phyloP scores from a whole-genome alignment of 176 grass and related monocot species.

The Aegilops speltoides region DNA sequence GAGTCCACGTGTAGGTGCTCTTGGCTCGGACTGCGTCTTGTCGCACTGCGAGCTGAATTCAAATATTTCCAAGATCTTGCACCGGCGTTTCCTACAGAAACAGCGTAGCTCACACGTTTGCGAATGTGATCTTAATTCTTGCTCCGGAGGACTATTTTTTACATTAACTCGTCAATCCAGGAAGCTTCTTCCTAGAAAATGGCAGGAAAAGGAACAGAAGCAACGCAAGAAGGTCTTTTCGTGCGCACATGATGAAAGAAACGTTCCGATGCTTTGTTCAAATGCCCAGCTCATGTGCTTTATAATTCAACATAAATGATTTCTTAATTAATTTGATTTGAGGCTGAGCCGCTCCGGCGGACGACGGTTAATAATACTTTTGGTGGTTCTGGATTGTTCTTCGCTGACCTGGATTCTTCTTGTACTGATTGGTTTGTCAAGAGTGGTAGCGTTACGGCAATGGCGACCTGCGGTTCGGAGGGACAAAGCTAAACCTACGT shows the following conservation, averaged over 20 bases:
- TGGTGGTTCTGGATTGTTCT: background rate
- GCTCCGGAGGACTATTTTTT: background rate
- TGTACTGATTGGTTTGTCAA: background rate
- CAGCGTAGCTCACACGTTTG: constrained; percentile 8
- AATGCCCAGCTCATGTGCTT: background rate
- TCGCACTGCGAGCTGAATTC: background rate
- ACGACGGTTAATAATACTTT: background rate
- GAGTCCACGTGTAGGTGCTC: background rate
- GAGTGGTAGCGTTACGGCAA: background rate
- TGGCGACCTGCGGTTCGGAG: background rate
- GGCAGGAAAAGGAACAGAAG: constrained; percentile 2
- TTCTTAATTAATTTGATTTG: background rate
- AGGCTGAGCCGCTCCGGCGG: background rate
- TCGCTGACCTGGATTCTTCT: background rate
- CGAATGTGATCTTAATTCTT: background rate
- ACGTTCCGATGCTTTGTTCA: background rate
- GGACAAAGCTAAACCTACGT: background rate
- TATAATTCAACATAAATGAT: background rate
- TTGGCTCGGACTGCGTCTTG: background rate
- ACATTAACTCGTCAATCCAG: background rate
- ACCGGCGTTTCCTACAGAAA: background rate
- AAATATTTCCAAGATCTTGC: background rate
- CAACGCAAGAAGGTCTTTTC: constrained; percentile 19
- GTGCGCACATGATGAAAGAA: constrained; percentile 34
- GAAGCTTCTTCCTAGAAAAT: constrained; percentile 37